Evolutionary conservation across 2,329 filamentous ascomycete species (phyloP), one percentile per base, ranked within the genome.

Genomic region (Alternaria conjuncta): DNA sequence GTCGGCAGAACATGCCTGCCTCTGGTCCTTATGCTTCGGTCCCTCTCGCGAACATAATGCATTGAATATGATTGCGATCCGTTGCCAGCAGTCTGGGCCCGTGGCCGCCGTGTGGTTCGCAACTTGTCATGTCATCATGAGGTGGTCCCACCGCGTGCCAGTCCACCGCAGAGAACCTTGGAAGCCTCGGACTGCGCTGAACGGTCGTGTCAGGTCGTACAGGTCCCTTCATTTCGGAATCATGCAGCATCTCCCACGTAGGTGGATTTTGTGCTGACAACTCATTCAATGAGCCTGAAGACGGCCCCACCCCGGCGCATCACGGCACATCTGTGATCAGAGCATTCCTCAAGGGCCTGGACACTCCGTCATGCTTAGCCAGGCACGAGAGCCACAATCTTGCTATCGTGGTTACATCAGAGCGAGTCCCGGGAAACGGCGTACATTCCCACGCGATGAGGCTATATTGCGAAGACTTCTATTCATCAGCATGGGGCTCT

Each of bases 201-300:
- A 53, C 59, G 60, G 63, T 59, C 56, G 69, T 70, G 67, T 63
- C 67, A 76, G 70, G 76, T 73, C 57, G 71, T 69, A 79, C 77
- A 75, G 70, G 65, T 68, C 75, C 77, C 75, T 79, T 78, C 75
- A 80, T 80, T 80, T 80, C 77, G 76, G 78, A 69, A 72, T 53
- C 63, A 72, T 78, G 75, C 75, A 78, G 72, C 70, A 78, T 79
- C 74, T 71, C 70, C 76, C 78, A 74, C 70, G 57, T 70, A 68
- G 64, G 68, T 74, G 76, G 75, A 73, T 71, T 70, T 67, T 71
- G 64, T 69, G 75, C 74, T 76, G 75, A 77, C 75, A 74, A 68
- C 71, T 69, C 74, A 76, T 64, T 73, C 67, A 77, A 77, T 77
- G 72, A 79, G 77, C 76, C 75, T 78, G 76, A 76, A 73, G 49